Conservation (phyloP, 2,329 filamentous ascomycete species). For the Microcyclosporella mali region DNA sequence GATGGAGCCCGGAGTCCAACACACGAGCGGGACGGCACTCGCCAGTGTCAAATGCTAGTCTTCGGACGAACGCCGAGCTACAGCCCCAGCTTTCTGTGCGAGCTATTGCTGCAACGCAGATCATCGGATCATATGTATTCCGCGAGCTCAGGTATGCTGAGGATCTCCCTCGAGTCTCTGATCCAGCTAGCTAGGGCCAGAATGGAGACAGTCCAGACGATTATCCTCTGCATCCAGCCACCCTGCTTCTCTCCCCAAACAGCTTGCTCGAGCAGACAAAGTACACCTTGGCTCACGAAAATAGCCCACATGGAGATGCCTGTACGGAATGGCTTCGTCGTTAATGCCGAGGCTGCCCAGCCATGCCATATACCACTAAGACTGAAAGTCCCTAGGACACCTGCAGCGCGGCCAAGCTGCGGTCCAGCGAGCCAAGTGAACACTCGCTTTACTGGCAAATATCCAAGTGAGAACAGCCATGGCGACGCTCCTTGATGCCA, state of each 20-base stretch:
- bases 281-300: constrained; percentile 16
- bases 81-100: too few species aligned
- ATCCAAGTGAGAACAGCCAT: constrained; percentile 15
- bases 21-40: too few species aligned
- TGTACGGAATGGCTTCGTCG: constrained; percentile 8
- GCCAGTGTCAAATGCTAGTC: too few species aligned
- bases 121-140: too few species aligned
- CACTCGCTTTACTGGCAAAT: constrained; percentile 6
- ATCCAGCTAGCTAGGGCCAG: too few species aligned
- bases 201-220: constrained; percentile 7
- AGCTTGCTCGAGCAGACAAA: constrained; percentile 10
- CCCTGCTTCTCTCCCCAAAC: constrained; percentile 11
- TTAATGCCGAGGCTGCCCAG: constrained; percentile 12
- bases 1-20: too few species aligned
- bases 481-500: constrained; percentile 17
- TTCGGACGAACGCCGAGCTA: too few species aligned
- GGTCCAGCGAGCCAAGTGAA: constrained; percentile 3
- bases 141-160: too few species aligned
- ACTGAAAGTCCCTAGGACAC: constrained; percentile 16
- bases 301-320: constrained; percentile 12
- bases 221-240: constrained; percentile 8
- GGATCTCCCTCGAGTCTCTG: too few species aligned
- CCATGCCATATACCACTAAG: constrained; percentile 21
- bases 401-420: constrained; percentile 2
- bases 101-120: too few species aligned